phyloP scores from a whole-genome alignment of 1,139 yeast species.

The Dujonia santamariae region DNA sequence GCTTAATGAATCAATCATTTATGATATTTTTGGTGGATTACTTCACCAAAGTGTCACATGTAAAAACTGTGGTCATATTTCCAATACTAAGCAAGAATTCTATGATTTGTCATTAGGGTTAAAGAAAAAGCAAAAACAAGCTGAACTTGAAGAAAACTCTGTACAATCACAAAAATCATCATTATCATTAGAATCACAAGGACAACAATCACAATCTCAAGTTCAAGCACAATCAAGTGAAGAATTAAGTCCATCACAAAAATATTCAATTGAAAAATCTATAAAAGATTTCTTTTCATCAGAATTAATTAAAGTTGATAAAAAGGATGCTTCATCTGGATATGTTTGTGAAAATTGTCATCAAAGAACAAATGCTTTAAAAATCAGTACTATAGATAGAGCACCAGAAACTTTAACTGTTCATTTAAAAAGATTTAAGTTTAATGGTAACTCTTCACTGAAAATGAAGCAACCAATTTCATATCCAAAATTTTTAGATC shows the following conservation, averaged over 20 bases:
- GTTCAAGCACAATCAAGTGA: not conserved
- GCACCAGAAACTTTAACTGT: slow-evolving; percentile 88
- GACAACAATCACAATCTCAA: not conserved
- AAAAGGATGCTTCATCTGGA: slow-evolving; percentile 57
- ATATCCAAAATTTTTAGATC: slow-evolving; percentile 74
- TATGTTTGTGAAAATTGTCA: slow-evolving; percentile 89
- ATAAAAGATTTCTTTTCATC: slow-evolving; percentile 78
- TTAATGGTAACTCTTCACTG: slow-evolving; percentile 71
- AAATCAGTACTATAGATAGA: slow-evolving; percentile 67
- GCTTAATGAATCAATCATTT: slow-evolving; percentile 75
- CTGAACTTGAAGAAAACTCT: no score
- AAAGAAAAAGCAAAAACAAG: slow-evolving; percentile 36
- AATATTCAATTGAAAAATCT: slow-evolving; percentile 69
- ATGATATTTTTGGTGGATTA: slow-evolving; percentile 92
- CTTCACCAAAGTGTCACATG: slow-evolving; percentile 84
- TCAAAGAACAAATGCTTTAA: slow-evolving; percentile 70
- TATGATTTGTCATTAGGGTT: slow-evolving; percentile 84
- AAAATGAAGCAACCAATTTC: slow-evolving; percentile 85
- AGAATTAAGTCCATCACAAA: slow-evolving; percentile 10
- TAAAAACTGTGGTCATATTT: slow-evolving; percentile 70
- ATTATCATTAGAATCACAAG: no score
- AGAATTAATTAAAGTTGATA: slow-evolving; percentile 68
- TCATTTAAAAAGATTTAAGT: slow-evolving; percentile 87
- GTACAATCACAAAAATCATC: no score
- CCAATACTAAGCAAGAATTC: slow-evolving; percentile 91